Conservation (phyloP, 495 filamentous ascomycete species). For the Bryoglossum gracile region DNA sequence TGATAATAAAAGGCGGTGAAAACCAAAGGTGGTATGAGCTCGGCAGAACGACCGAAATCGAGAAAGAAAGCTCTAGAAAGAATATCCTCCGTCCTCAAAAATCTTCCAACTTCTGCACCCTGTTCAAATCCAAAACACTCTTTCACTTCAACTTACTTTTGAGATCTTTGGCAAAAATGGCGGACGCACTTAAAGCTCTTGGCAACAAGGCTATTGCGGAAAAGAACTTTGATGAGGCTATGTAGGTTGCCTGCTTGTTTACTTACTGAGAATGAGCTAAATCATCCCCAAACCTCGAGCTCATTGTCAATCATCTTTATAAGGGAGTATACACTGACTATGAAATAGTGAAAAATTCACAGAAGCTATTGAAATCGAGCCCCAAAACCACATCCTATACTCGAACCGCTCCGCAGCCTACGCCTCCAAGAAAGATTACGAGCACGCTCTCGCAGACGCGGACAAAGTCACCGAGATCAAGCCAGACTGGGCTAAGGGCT, state of each 20-base stretch:
- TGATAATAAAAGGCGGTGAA: too few species aligned
- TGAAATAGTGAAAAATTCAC: constrained; percentile 89
- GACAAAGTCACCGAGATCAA: constrained; percentile 89
- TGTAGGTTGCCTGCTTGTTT: constrained; percentile 53
- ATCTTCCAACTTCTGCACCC: too few species aligned
- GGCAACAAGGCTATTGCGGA: constrained; percentile 97
- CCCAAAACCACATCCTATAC: constrained; percentile 90
- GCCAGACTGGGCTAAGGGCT: constrained; percentile 97
- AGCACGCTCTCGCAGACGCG: constrained; percentile 79
- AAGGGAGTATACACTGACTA: too few species aligned
- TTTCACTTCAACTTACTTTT: neutral
- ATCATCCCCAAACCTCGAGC: too few species aligned
- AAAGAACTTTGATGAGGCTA: constrained; percentile 91
- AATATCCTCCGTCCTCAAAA: too few species aligned
- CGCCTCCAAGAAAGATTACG: constrained; percentile 80
- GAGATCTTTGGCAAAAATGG: constrained; percentile 20
- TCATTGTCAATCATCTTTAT: too few species aligned
- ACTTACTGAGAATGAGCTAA: too few species aligned
- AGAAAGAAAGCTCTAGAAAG: too few species aligned
- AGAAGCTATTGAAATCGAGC: constrained; percentile 83
- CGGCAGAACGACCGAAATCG: too few species aligned
- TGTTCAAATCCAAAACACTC: too few species aligned
- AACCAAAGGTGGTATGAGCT: too few species aligned
- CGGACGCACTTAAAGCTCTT: constrained; percentile 76
- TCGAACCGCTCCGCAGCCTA: constrained; percentile 97